Base-by-base conservation (phyloP, 257 asterid genomes). In the Galeopsis tetrahit region DNA sequence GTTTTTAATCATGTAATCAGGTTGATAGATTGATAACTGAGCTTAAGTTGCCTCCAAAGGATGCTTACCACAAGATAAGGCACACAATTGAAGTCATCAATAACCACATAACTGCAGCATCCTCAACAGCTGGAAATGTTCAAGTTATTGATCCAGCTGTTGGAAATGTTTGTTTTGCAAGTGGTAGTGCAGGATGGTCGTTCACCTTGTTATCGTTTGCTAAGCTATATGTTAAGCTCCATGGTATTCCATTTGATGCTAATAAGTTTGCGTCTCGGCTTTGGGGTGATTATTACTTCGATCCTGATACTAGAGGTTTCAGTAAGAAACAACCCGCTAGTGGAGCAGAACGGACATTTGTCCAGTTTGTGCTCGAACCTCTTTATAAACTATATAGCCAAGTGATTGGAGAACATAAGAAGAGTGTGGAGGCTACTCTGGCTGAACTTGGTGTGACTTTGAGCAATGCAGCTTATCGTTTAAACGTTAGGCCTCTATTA, bases 141-240 rank as follows among this genome's bases (percentile, higher is more conserved):
- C 99, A 90, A 82, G 83, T 87, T 48, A 70, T 95, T 68, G 99
- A 92, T 77, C 99, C 99, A 39, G 88, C 74, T 8, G 55, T 83
- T 60, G 99, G 98, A 56, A 95, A 95, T 70, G 96, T 95, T 66
- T 95, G 98, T 80, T 95, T 95, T 64, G 99, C 98, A 78, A 88
- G 97, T 85, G 93, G 92, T n/a, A 95, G 81, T 77, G 99, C 97
- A n/a, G 98, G 99, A 75, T 95, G 99, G 98, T 89, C 94, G 1
- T 91, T 95, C 83, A 91, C 99, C 55, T 80, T 95, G 82, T 93
- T 83, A 77, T 95, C 99, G 5, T 95, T 95, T 82, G 97, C 98
- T 43, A 95, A 92, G 86, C 87, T 95, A 42, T 95, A 91, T 70
- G 96, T 88, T 28, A 95, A 92, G 81, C 93, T 95, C 73, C 98